Evolutionary conservation across 257 asterid species (phyloP), one percentile per base, ranked within the genome.

Genomic region (Cruciata laevipes): DNA sequence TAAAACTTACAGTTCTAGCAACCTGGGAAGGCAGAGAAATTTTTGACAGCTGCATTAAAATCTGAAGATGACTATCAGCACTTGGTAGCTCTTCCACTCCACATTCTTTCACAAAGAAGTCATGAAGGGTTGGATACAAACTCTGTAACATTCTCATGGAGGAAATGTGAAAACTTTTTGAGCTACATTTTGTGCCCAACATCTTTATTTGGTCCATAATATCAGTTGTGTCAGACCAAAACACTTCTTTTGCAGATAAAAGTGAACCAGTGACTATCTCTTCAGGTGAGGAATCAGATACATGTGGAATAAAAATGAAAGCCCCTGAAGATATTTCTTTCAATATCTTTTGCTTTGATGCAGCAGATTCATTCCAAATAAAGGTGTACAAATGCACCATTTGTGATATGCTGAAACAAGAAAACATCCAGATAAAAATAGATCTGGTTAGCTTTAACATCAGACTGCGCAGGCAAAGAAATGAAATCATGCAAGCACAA

Each of bases 21-120:
- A 86, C 95, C 75, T 88, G 83, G 64, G 87, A 95, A 62, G 97
- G 97, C 75, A 86, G 77, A 42, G 82, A 70, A 64, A 66, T 61
- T 56, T 79, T 77, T 68, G 97, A 84, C 76, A 88, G 71, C 77
- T 87, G 86, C 69, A 79, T 80, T 85, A 94, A 82, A 75, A 82
- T 77, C 80, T 86, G 91, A 81, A 94, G 96, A 76, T 88, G 87
- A 78, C 85, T 80, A 70, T 81, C 67, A 42, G 81, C 69, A 67
- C 95, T 80, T 69, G 95, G 97, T 32, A 71, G 75, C 74, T 86
- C 87, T 47, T 72, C 79, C 71, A 90, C 99, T 75, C 95, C 95
- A 76, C 97, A 94, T 74, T 81, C 95, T 47, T 81, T 80, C 82
- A 94, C 99, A 74, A 94, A 90, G 70, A 90, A 90, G 74, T 83